Conservation (phyloP, 78 protist genomes). For the Protostelium mycophagum region DNA sequence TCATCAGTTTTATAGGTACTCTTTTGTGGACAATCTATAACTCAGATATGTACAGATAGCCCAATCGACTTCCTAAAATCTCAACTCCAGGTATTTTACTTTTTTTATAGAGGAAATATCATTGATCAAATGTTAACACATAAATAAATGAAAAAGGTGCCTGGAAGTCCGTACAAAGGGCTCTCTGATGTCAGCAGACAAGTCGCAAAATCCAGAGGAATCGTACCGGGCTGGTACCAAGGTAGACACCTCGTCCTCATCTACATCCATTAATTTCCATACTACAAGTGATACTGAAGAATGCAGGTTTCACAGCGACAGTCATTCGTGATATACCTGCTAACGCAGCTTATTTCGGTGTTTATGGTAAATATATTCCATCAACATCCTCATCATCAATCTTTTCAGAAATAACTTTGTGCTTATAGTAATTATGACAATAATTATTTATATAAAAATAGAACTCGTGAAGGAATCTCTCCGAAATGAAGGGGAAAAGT, state of each 20-base stretch:
- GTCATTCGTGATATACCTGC: slow-evolving; percentile 50
- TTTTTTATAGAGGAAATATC: too few species aligned
- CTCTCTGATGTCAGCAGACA: slow-evolving; percentile 28
- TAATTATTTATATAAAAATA: not conserved
- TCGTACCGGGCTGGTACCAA: not conserved
- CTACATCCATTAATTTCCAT: too few species aligned
- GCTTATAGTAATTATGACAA: too few species aligned
- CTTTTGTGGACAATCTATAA: not conserved
- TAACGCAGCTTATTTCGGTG: slow-evolving; percentile 50
- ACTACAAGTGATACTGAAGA: too few species aligned
- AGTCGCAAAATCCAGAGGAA: slow-evolving; percentile 32
- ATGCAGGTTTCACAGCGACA: slow-evolving; percentile 57
- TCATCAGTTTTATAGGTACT: slow-evolving; percentile 21
- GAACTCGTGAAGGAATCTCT: slow-evolving; percentile 7
- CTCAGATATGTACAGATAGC: slow-evolving; percentile 1
- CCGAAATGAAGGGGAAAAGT: not conserved
- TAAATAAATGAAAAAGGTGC: not conserved
- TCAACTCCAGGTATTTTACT: slow-evolving; percentile 55
- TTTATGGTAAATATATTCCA: slow-evolving; percentile 16
- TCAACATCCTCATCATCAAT: not conserved
- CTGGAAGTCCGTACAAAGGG: slow-evolving; percentile 27
- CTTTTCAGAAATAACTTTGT: too few species aligned
- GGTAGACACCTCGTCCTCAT: too few species aligned
- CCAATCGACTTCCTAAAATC: slow-evolving; percentile 60
- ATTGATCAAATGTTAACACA: not conserved